Conservation (phyloP, 176 grass and related monocot species). For the Juncus inflexus region DNA sequence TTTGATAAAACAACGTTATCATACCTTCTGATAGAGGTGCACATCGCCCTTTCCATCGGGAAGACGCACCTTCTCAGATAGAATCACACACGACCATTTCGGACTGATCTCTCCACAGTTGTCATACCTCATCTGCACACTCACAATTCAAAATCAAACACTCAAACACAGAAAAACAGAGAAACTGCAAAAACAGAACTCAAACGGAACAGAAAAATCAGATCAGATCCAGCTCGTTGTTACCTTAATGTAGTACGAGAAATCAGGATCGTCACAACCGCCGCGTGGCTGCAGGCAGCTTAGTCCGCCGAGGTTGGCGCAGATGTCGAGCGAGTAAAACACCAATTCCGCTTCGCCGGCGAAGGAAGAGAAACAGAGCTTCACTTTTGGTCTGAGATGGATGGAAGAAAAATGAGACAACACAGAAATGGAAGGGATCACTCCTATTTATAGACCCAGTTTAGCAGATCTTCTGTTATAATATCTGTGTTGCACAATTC, state of each 20-base stretch:
- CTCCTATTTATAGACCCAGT: too few relatives aligned
- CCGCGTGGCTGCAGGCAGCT: slow-evolving; percentile 62
- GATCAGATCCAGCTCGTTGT: not conserved
- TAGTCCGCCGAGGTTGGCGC: slow-evolving; percentile 76
- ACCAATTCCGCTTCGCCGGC: slow-evolving; percentile 59
- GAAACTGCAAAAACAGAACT: not conserved
- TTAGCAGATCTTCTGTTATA: too few relatives aligned
- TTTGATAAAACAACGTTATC: not conserved
- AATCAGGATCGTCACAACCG: slow-evolving; percentile 73
- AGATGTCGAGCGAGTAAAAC: slow-evolving; percentile 54
- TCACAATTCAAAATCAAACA: not conserved
- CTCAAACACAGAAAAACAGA: not conserved
- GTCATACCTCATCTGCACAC: slow-evolving; percentile 66
- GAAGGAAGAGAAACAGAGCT: too few relatives aligned
- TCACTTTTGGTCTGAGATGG: too few relatives aligned
- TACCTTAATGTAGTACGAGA: slow-evolving; percentile 88
- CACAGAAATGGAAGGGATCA: too few relatives aligned
- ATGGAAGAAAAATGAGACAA: too few relatives aligned
- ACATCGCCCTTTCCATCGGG: slow-evolving; percentile 49
- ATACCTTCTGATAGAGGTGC: slow-evolving; percentile 90
- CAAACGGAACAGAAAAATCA: not conserved
- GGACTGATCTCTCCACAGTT: slow-evolving; percentile 71
- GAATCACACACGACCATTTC: slow-evolving; percentile 59
- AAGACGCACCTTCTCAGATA: slow-evolving; percentile 61
- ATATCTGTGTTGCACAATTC: too few relatives aligned